Evolutionary conservation across 2,329 filamentous ascomycete species (phyloP).

Genomic region (Alternaria consortialis): DNA sequence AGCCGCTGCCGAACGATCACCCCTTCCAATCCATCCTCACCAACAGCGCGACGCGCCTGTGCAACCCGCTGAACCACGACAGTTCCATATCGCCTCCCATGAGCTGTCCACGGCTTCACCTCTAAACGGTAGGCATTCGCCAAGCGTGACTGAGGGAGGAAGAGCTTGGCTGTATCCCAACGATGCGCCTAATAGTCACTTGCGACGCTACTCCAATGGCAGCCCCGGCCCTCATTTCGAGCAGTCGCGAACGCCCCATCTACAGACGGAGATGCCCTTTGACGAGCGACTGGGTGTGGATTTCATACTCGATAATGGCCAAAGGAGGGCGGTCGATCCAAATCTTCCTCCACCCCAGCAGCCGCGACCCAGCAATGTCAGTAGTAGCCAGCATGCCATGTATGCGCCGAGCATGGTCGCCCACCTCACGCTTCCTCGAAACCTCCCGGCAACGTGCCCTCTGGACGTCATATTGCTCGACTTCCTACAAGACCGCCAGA

Average conservation of each 20-base stretch:
- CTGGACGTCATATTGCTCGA: constrained; percentile 82
- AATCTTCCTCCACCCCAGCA: constrained; percentile 57
- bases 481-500: constrained; percentile 75
- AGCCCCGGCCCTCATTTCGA: constrained; percentile 53
- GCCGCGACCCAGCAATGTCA: constrained; percentile 31
- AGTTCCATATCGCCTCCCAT: constrained; percentile 33
- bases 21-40: constrained; percentile 48
- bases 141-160: constrained; percentile 30
- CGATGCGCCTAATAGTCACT: constrained; percentile 46
- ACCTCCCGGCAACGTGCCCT: constrained; percentile 75
- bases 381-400: constrained; percentile 34
- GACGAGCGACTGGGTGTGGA: constrained; percentile 75
- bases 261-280: constrained; percentile 40
- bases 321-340: constrained; percentile 44
- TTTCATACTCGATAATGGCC: constrained; percentile 71
- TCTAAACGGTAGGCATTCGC: constrained; percentile 40
- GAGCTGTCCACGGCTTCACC: constrained; percentile 26
- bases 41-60: constrained; percentile 20
- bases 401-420: constrained; percentile 43
- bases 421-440: constrained; percentile 56
- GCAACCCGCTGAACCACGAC: constrained; percentile 30
- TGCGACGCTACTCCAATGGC: constrained; percentile 48
- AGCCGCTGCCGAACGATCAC: constrained; percentile 58
- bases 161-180: constrained; percentile 45
- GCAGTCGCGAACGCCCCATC: constrained; percentile 46